Evolutionary conservation across 169 alveolate species (phyloP).

Genomic region (Plasmodium adleri): DNA sequence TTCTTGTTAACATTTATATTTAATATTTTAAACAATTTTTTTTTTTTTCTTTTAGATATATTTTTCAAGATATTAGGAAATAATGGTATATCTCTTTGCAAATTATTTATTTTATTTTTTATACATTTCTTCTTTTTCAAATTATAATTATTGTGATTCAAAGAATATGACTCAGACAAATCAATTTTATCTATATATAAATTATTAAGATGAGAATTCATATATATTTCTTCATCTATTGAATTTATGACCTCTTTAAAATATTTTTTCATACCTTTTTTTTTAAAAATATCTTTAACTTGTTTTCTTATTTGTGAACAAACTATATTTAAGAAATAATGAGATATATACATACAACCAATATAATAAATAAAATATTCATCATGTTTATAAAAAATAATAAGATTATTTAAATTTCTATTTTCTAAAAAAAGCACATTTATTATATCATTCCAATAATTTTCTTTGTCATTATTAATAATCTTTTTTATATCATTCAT

Average conservation of each 20-base stretch:
- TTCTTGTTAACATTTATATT: neutral
- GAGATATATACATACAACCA: constrained; percentile 59
- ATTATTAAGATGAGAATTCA: constrained; percentile 40
- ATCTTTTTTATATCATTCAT: no score
- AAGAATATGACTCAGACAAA: constrained; percentile 19
- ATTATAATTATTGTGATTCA: constrained; percentile 14
- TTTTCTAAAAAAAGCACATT: constrained; percentile 34
- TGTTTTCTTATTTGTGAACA: constrained; percentile 57
- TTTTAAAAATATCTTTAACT: constrained; percentile 61
- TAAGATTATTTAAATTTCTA: constrained; percentile 2
- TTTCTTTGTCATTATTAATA: no score
- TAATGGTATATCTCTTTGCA: constrained; percentile 38
- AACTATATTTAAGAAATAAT: constrained; percentile 47
- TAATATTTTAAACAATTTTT: constrained; percentile 6
- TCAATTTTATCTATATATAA: constrained; percentile 45
- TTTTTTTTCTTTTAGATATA: constrained; percentile 31
- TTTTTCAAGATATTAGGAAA: constrained; percentile 40
- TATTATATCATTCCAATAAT: neutral
- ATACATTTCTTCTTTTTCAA: constrained; percentile 22
- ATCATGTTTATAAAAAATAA: constrained; percentile 13
- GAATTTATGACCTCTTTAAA: constrained; percentile 9
- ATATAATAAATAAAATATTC: constrained; percentile 33
- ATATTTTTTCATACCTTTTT: constrained; percentile 15
- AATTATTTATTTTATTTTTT: constrained; percentile 12
- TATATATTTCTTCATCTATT: constrained; percentile 41